Percentiles rank a stretch among this genome's conserved stretches.
Conservation (phyloP, 1,284 basidiomycete species). For the Cerrena zonata region DNA sequence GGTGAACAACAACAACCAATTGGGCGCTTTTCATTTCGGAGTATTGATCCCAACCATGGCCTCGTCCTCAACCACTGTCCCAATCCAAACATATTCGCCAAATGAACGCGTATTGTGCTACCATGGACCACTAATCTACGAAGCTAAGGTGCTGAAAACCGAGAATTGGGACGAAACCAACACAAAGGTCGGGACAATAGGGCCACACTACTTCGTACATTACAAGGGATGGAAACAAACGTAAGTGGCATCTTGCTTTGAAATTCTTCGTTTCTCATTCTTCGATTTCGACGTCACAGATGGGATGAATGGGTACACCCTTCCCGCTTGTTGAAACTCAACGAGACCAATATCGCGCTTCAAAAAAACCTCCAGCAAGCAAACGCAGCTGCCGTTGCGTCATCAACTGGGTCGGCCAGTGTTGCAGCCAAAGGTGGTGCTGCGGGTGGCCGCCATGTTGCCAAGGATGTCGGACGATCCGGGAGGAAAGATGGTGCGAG, state of each 20-base stretch:
- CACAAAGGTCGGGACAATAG: conserved; percentile 60
- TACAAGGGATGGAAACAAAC: conserved; percentile 99
- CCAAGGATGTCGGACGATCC: conserved; percentile 31
- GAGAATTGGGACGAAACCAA: conserved; percentile 72
- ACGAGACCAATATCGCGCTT: conserved; percentile 77
- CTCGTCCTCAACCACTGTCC: background rate
- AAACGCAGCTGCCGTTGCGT: conserved; percentile 22
- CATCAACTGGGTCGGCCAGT: conserved; percentile 12
- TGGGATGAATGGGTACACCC: conserved; percentile 99
- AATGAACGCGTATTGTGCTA: conserved; percentile 88
- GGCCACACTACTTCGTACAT: conserved; percentile 90
- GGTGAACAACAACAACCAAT: too few relatives aligned
- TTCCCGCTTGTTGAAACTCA: conserved; percentile 78
- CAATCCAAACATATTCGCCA: conserved; percentile 29
- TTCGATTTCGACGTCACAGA: conserved; percentile 34
- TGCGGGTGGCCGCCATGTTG: conserved; percentile 27
- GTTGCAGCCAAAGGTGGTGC: conserved; percentile 19
- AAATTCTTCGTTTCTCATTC: background rate
- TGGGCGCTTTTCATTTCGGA: background rate
- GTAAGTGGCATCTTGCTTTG: conserved; percentile 43
- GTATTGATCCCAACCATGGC: conserved; percentile 1
- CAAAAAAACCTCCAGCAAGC: conserved; percentile 52
- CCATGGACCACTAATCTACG: conserved; percentile 91
- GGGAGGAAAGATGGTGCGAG: conserved; percentile 45
- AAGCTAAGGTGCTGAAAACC: conserved; percentile 86